These are phyloP conservation scores for Colletotrichum musae DNA, from an alignment of 2,329 filamentous ascomycete species.

Conservation along the genomic window DNA sequence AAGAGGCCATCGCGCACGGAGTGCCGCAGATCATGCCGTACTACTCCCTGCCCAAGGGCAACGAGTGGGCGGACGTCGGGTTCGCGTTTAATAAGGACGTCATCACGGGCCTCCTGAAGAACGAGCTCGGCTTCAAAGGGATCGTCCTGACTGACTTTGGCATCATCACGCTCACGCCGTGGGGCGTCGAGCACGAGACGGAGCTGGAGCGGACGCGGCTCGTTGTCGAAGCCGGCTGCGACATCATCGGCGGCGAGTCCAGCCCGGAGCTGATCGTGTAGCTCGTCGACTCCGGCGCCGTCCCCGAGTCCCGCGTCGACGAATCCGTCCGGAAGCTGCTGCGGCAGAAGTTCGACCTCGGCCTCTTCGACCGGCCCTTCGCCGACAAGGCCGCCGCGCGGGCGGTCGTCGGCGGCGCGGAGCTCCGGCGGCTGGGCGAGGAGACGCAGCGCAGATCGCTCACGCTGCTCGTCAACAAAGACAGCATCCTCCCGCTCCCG, in stretches of 20 bases:
- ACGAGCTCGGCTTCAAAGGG: constrained; percentile 63
- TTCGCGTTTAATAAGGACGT: constrained; percentile 66
- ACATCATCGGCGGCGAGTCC: constrained; percentile 60
- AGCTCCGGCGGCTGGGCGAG: constrained; percentile 49
- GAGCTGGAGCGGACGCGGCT: constrained; percentile 57
- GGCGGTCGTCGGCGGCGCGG: constrained; percentile 57
- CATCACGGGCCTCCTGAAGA: constrained; percentile 62
- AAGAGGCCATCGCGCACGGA: neutral
- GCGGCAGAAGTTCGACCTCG: constrained; percentile 64
- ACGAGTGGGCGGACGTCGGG: constrained; percentile 43
- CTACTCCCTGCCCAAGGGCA: neutral
- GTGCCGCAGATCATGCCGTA: neutral
- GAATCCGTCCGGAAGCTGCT: constrained; percentile 61
- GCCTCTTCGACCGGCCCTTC: constrained; percentile 66
- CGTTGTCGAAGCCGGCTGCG: constrained; percentile 64
- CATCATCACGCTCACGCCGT: constrained; percentile 62
- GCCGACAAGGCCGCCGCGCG: constrained; percentile 59
- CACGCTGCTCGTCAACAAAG: constrained; percentile 2
- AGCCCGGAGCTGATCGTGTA: constrained; percentile 62
- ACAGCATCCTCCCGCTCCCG: constrained; percentile 1
- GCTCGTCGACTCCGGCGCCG: constrained; percentile 55
- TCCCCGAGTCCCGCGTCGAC: constrained; percentile 60
- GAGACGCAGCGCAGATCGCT: constrained; percentile 4
- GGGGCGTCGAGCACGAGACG: constrained; percentile 62
- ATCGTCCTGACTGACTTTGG: constrained; percentile 68